Percentiles rank a stretch among this genome's conserved stretches.
phyloP scores from a whole-genome alignment of 331 rosid genomes.

The Cucumis variabilis region DNA sequence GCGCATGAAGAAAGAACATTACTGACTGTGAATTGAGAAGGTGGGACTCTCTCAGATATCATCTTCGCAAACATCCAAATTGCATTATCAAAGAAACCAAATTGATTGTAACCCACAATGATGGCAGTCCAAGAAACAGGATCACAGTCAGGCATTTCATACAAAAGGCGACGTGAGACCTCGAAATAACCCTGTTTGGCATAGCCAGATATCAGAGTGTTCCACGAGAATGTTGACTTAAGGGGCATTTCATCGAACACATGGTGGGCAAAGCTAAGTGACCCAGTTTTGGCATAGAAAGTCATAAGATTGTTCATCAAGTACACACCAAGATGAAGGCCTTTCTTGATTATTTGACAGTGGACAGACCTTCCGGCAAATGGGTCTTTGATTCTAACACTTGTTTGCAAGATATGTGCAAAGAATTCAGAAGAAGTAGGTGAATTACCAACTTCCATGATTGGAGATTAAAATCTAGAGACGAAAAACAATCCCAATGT shows the following conservation, averaged over 20 bases:
- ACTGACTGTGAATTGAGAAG: neutral
- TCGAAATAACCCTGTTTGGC: neutral
- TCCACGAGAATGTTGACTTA: neutral
- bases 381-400: slow-evolving; percentile 55
- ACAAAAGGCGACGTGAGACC: neutral
- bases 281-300: slow-evolving; percentile 41
- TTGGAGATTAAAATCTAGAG: neutral
- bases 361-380: slow-evolving; percentile 62
- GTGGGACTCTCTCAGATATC: neutral
- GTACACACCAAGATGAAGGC: slow-evolving; percentile 47
- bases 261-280: neutral
- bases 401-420: slow-evolving; percentile 61
- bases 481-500: neutral
- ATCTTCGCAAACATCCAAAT: neutral
- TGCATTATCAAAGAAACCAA: neutral
- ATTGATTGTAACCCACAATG: neutral
- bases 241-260: neutral
- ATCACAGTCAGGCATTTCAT: neutral
- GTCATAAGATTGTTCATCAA: slow-evolving; percentile 55
- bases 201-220: neutral
- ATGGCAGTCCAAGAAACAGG: neutral
- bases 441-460: slow-evolving; percentile 43
- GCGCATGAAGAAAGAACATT: neutral
- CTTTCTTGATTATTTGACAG: slow-evolving; percentile 66
- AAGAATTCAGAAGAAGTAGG: slow-evolving; percentile 46